These are phyloP conservation scores for Tubosaeta sp. DNA, from an alignment of 768 basidiomycete species.

Conservation along the genomic window DNA sequence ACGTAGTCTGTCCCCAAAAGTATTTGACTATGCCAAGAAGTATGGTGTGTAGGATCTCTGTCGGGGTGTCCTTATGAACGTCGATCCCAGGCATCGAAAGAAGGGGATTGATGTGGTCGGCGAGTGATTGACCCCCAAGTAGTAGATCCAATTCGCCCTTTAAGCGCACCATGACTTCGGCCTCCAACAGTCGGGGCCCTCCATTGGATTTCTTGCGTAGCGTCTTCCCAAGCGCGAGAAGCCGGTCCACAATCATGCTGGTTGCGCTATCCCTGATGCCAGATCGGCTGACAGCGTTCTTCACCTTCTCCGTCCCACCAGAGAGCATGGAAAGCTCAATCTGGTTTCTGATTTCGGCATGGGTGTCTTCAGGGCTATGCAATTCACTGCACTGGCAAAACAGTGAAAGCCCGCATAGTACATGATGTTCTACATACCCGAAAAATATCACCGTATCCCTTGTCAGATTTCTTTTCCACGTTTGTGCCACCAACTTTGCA, in stretches of 20 bases:
- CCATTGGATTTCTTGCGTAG: conserved; percentile 2
- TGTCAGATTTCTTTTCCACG: conserved; percentile 18
- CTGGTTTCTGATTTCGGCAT: conserved; percentile 1
- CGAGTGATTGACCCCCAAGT: neutral
- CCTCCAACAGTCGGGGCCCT: neutral
- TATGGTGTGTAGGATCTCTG: neutral
- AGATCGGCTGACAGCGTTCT: conserved; percentile 30
- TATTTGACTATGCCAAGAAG: conserved; percentile 24
- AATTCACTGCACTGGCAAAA: conserved; percentile 5
- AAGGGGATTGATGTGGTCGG: neutral
- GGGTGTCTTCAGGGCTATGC: conserved; percentile 2
- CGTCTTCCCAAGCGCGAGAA: conserved; percentile 26
- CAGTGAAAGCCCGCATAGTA: no score
- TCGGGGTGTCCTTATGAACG: neutral
- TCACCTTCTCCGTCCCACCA: conserved; percentile 11
- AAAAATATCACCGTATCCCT: conserved; percentile 26
- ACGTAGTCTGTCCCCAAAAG: conserved; percentile 24
- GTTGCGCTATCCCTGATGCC: conserved; percentile 30
- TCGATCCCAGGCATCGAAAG: neutral
- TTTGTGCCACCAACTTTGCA: conserved; percentile 31
- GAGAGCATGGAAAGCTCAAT: conserved; percentile 1
- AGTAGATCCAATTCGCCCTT: conserved; percentile 1
- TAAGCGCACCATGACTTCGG: neutral
- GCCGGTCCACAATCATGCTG: conserved; percentile 29
- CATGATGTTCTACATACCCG: neutral